Evolutionary conservation across 257 asterid species (phyloP).

Genomic region (Solanum clarkiae): DNA sequence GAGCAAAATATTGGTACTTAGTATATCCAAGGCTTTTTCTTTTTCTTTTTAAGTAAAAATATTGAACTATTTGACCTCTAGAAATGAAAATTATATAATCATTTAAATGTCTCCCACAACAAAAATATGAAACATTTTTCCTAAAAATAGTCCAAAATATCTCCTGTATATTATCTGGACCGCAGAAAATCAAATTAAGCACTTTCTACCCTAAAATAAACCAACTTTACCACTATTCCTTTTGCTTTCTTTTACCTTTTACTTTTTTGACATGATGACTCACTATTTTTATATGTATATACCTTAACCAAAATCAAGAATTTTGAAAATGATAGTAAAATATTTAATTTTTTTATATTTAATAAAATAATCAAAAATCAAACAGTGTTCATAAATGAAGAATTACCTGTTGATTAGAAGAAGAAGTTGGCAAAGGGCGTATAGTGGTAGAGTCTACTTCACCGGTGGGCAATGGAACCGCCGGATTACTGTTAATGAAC

Average conservation of each 20-base stretch:
- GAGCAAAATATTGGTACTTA: background rate
- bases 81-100: background rate
- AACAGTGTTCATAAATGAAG: no score
- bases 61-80: background rate
- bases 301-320: background rate
- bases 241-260: background rate
- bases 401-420: conserved; percentile 39
- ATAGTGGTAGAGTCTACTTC: conserved; percentile 92
- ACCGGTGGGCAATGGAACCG: conserved; percentile 93
- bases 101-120: background rate
- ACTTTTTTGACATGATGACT: background rate
- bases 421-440: conserved; percentile 53
- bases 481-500: conserved; percentile 83
- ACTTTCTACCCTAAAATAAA: background rate
- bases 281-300: background rate
- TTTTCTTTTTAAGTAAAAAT: background rate
- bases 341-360: no score
- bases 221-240: background rate
- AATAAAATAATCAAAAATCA: no score
- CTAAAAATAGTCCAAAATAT: background rate
- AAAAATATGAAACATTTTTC: background rate
- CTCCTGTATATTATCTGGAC: background rate
- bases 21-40: background rate
- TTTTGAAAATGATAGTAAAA: background rate
- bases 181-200: background rate